A percentile compares a stretch with the other conserved stretches of the same genome.
Conservation (phyloP, 768 basidiomycete species). For the Mycena pura region DNA sequence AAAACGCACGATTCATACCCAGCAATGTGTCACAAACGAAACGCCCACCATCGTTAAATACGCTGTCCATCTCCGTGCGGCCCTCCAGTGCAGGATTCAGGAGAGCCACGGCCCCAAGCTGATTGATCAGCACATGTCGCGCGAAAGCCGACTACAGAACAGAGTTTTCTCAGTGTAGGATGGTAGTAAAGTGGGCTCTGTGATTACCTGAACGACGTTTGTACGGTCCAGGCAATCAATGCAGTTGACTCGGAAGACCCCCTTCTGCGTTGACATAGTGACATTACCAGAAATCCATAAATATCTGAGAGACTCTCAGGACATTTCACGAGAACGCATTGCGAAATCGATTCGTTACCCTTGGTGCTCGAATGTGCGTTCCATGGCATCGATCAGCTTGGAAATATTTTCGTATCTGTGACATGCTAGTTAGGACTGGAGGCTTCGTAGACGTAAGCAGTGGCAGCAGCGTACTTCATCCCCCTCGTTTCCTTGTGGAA, state of each 20-base stretch:
- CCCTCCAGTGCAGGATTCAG: conserved; percentile 58
- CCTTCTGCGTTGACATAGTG: conserved; percentile 81
- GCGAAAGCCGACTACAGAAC: conserved; percentile 83
- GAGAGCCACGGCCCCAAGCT: conserved; percentile 77
- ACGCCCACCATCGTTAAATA: conserved; percentile 77
- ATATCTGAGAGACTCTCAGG: conserved; percentile 53
- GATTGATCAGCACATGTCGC: conserved; percentile 76
- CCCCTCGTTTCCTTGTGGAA: conserved; percentile 94
- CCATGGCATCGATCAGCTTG: conserved; percentile 73
- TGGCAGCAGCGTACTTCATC: conserved; percentile 73
- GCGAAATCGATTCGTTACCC: conserved; percentile 53
- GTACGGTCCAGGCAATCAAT: conserved; percentile 96
- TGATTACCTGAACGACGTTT: conserved; percentile 84
- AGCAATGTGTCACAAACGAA: background rate
- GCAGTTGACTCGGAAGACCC: conserved; percentile 90
- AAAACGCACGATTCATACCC: background rate
- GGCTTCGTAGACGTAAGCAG: background rate
- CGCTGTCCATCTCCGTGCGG: conserved; percentile 68
- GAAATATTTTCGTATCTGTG: conserved; percentile 88
- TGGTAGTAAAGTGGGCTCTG: background rate
- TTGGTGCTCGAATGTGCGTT: conserved; percentile 78
- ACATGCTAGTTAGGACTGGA: conserved; percentile 13
- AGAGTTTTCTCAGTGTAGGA: background rate
- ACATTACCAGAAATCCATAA: conserved; percentile 80
- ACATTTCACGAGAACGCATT: background rate